A percentile compares a stretch with the other conserved stretches of the same genome.
Conservation (phyloP, 2,329 filamentous ascomycete species). For the Pyricularia pennisetigena region DNA sequence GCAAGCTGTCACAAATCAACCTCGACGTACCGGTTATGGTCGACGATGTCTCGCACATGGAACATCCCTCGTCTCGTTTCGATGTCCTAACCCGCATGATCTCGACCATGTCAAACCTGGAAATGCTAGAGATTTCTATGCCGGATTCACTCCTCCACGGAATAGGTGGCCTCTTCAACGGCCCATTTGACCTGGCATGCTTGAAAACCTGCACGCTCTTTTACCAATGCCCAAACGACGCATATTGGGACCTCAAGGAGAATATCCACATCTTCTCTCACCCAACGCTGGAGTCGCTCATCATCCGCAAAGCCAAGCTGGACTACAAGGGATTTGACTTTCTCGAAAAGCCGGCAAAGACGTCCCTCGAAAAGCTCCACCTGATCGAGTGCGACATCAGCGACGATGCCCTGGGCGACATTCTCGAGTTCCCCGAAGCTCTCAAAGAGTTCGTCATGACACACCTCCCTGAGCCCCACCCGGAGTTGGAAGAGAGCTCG, state of each 20-base stretch:
- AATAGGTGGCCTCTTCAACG: slow-evolving; percentile 38
- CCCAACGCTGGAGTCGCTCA: slow-evolving; percentile 34
- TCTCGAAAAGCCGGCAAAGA: slow-evolving; percentile 36
- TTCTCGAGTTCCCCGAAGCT: slow-evolving; percentile 32
- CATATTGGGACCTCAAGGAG: slow-evolving; percentile 40
- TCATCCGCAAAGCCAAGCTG: slow-evolving; percentile 32
- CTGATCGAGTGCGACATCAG: slow-evolving; percentile 41
- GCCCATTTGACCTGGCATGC: slow-evolving; percentile 38
- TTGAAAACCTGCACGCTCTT: slow-evolving; percentile 35
- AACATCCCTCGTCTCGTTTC: slow-evolving; percentile 15
- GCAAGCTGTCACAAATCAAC: slow-evolving; percentile 30
- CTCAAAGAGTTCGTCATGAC: slow-evolving; percentile 37
- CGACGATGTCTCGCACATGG: slow-evolving; percentile 9
- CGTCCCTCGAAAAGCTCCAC: slow-evolving; percentile 30
- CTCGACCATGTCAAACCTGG: slow-evolving; percentile 38
- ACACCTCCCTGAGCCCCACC: slow-evolving; percentile 29
- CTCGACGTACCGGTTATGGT: slow-evolving; percentile 22
- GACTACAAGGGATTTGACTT: slow-evolving; percentile 36
- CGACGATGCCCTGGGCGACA: slow-evolving; percentile 28
- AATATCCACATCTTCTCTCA: slow-evolving; percentile 43
- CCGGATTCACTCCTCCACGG: slow-evolving; percentile 31
- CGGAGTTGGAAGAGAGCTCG: slow-evolving; percentile 34
- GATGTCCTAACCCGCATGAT: slow-evolving; percentile 34
- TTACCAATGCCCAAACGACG: slow-evolving; percentile 31
- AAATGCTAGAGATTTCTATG: slow-evolving; percentile 34